Evolutionary conservation across 768 basidiomycete species (phyloP).

Genomic region (Fomitopsis pulvina): DNA sequence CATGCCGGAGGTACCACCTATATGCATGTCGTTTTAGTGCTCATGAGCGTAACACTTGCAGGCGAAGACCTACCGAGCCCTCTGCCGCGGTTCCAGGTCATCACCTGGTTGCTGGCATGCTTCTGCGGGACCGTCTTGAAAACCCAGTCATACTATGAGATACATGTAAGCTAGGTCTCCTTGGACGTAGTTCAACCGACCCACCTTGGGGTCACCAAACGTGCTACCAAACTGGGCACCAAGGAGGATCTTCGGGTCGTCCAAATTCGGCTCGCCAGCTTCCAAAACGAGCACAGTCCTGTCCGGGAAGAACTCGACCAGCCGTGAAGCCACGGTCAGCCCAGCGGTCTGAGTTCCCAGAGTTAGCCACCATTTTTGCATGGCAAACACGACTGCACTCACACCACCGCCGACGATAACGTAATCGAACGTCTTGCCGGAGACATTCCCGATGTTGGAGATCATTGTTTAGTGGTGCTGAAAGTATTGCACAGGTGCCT

Average conservation of each 20-base stretch:
- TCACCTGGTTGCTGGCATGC: neutral
- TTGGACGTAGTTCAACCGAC: neutral
- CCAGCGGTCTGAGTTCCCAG: conserved; percentile 17
- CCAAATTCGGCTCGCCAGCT: conserved; percentile 16
- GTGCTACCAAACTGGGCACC: neutral
- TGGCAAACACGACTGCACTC: neutral
- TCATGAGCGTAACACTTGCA: neutral
- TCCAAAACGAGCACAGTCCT: conserved; percentile 30
- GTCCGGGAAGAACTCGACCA: conserved; percentile 26
- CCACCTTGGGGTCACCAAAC: conserved; percentile 5
- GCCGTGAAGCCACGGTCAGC: conserved; percentile 31
- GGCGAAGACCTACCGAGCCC: conserved; percentile 16
- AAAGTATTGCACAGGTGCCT: too few species aligned
- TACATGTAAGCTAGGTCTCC: neutral
- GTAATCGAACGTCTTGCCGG: conserved; percentile 3
- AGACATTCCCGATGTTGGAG: neutral
- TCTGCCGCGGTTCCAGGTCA: conserved; percentile 6
- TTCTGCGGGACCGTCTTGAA: conserved; percentile 10
- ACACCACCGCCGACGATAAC: conserved; percentile 3
- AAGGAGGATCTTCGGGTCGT: conserved; percentile 7
- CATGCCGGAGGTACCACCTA: conserved; percentile 34
- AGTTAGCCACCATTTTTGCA: neutral
- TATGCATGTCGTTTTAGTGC: neutral
- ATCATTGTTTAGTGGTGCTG: neutral
- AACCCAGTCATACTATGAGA: conserved; percentile 12